A percentile compares a stretch with the other conserved stretches of the same genome.
These are phyloP conservation scores for Neurospora sp. DNA, from an alignment of 495 filamentous ascomycete genomes.

Conservation along the genomic window DNA sequence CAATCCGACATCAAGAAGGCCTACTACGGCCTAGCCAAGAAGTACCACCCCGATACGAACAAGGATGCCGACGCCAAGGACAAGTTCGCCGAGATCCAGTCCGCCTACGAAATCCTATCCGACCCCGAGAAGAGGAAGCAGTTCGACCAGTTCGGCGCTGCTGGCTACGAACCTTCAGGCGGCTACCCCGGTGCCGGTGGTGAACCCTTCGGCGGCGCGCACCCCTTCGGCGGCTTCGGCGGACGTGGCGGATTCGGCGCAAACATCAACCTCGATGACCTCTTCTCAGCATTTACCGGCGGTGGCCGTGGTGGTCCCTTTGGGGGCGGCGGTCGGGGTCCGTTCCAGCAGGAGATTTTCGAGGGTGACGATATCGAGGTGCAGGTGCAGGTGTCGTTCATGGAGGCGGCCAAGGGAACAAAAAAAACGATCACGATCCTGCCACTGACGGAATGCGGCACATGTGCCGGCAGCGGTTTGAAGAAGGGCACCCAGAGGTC, in stretches of 20 bases:
- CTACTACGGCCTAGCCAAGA: conserved; percentile 96
- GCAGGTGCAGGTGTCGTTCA: conserved; percentile 82
- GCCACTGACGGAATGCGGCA: conserved; percentile 66
- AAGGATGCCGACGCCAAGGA: conserved; percentile 88
- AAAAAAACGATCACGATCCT: conserved; percentile 67
- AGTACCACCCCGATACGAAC: conserved; percentile 96
- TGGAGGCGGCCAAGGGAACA: conserved; percentile 88
- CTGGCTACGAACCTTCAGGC: conserved; percentile 72
- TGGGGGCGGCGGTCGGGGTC: conserved; percentile 40
- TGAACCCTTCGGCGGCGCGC: conserved; percentile 54
- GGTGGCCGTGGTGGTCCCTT: conserved; percentile 35
- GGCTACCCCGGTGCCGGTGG: conserved; percentile 55
- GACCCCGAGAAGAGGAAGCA: conserved; percentile 85
- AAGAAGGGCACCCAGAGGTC: conserved; percentile 66
- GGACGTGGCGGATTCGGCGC: conserved; percentile 55
- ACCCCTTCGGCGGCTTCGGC: conserved; percentile 48
- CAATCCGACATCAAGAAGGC: conserved; percentile 91
- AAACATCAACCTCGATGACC: conserved; percentile 89
- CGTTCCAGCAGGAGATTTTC: conserved; percentile 65
- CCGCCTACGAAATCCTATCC: conserved; percentile 83
- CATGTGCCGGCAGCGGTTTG: conserved; percentile 72
- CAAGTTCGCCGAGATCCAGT: conserved; percentile 82
- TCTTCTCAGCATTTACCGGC: conserved; percentile 79
- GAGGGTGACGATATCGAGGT: conserved; percentile 92
- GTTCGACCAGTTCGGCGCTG: conserved; percentile 81